Evolutionary conservation across 2,329 filamentous ascomycete genomes (phyloP), one percentile per base, ranked within the genome.

Genomic region (Xylariaceae sp.): DNA sequence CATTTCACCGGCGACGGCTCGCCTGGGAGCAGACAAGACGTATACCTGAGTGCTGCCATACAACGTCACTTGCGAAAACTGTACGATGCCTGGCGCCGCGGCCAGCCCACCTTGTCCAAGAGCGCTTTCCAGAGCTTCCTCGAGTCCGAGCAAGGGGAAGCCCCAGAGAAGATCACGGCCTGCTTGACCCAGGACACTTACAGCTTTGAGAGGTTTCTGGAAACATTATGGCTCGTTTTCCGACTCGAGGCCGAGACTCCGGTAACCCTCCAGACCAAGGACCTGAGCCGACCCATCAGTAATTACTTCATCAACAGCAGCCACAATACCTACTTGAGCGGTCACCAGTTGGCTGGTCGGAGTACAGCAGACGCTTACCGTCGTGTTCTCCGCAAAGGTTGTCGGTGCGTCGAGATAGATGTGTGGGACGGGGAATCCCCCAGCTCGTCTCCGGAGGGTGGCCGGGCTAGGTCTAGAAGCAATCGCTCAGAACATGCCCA

Each of bases 241-340:
- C 59, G 59, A 19, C 63, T 63, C 50, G 55, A 65, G 19, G 70
- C 70, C 4, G 46, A 60, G 14, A 58, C 51, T 43, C 64, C 67
- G n/a, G 54, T 60, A 15, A 56, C 60, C 6, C 37, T 58, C 15
- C 47, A 61, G 19, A 50, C 61, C 42, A 67, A 75, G 37, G 80
- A 88, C 51, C 55, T 77, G 19, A 72, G 71, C 1, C 75, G 72
- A 33, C 83, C 86, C 4, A 69, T 94, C 37, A 85, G 82, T 29
- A 87, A 93, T 55, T 95, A 95, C 63, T 95, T 87, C 58, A 89
- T 95, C 56, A 94, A 82, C 42, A 93, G 86, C 46, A 94, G 87
- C 53, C 89, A 95, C 65, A 95, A 95, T 56, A 95, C 89, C 1
- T 95, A 94, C 56, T 67, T 94, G 26, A 80, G 80, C 2, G 89